Evolutionary conservation across 306 rosid genomes (phyloP), one percentile per base, ranked within the genome.

Genomic region (Acmispon strigosus): DNA sequence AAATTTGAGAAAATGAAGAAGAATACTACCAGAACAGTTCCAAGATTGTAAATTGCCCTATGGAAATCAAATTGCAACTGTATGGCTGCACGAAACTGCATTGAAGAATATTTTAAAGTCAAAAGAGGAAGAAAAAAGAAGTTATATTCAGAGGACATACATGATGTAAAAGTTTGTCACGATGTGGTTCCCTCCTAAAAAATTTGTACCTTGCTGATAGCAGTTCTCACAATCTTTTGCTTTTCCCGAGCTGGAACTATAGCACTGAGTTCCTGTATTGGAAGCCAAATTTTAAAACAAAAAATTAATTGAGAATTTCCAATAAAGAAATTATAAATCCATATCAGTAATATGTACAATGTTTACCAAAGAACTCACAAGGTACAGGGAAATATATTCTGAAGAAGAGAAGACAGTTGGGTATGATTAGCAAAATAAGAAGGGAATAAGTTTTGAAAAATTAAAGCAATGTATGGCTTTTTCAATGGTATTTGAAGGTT

Each of bases 1-100:
- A 60, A 67, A 70, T 75, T 45, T 76, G 65, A 37, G 62, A 60
- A 78, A 50, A 44, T 42, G 52, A 72, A 83, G 76, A 19, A 62
- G 79, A 76, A 78, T 84, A 86, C 81, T 7, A 94, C 99, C 97
- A 95, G 84, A 75, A 95, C 99, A 79, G 99, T 95, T 78, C 99
- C 99, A 69, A 95, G 97, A 76, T 91, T 95, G 91, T 95, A 95
- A 74, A 95, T 91, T 73, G 99, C 99, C 76, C 99, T 90, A 83
- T 95, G 97, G 81, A 95, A 95, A 84, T 95, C 99, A 86, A 87
- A 95, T 55, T 95, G 99, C 89, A 95, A 89, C 77, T 84, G 96
- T 70, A 95, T 95, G 75, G 99, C 99, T 10, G 96, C 89, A 20
- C 99, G 99, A 71, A 95, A 95, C 99, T 95, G 90, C 90, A 87